Conservation (phyloP, 768 basidiomycete genomes). For the Candolleomyces efflorescens region DNA sequence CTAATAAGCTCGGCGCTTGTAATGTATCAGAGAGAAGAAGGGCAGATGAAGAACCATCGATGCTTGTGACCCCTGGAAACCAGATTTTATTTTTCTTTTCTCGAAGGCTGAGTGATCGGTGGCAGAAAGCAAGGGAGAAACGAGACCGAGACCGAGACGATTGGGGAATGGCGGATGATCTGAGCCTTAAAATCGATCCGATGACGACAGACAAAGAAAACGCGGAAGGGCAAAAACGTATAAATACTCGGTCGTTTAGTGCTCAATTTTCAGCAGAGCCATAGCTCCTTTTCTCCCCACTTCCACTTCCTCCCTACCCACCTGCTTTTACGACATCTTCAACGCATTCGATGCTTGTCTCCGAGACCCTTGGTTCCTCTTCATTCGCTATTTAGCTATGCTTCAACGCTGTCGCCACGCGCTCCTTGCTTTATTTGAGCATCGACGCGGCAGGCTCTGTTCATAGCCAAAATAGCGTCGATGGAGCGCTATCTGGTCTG, state of each 20-base stretch:
- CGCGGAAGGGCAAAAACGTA: neutral
- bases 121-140: too few relatives aligned
- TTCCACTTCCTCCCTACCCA: neutral
- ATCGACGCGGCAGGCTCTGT: slow-evolving; percentile 25
- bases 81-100: too few relatives aligned
- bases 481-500: slow-evolving; percentile 1
- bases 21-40: too few relatives aligned
- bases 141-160: too few relatives aligned
- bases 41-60: too few relatives aligned
- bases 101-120: too few relatives aligned
- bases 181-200: too few relatives aligned
- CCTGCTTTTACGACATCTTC: neutral
- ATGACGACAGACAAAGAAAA: too few relatives aligned
- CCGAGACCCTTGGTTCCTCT: neutral
- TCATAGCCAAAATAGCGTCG: slow-evolving; percentile 59
- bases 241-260: neutral
- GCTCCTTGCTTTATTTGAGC: neutral
- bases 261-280: neutral
- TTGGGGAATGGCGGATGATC: neutral
- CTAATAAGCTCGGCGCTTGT: too few relatives aligned
- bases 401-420: neutral
- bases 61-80: too few relatives aligned
- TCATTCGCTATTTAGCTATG: slow-evolving; percentile 5
- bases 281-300: neutral
- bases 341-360: neutral